Percentiles rank a stretch among this genome's conserved stretches.
phyloP scores from a whole-genome alignment of 305 asterid genomes.

The Rubia occidens region DNA sequence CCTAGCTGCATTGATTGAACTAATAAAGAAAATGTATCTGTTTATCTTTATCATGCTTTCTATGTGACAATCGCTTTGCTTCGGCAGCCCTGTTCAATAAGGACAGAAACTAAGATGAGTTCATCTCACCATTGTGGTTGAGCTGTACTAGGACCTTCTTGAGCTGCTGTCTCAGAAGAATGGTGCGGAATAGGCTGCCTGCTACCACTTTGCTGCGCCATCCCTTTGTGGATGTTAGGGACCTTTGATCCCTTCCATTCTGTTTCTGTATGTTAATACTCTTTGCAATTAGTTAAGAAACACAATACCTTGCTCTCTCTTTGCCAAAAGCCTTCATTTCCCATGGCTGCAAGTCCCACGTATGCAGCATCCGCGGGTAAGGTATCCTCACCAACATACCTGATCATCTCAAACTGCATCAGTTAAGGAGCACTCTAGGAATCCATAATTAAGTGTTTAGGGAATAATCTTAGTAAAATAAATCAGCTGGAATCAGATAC shows the following conservation, averaged over 20 bases:
- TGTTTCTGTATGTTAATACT: too few species aligned
- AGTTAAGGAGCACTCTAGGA: too few species aligned
- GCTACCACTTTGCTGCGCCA: background rate
- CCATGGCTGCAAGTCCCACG: slow-evolving; percentile 62
- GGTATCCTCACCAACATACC: slow-evolving; percentile 26
- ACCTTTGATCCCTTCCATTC: too few species aligned
- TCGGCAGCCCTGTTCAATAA: slow-evolving; percentile 22
- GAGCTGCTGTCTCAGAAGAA: slow-evolving; percentile 32
- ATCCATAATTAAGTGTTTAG: slow-evolving; percentile 18
- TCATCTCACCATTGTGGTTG: background rate
- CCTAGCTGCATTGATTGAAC: too few species aligned
- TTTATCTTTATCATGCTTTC: too few species aligned
- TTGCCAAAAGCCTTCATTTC: slow-evolving; percentile 67
- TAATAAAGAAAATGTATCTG: too few species aligned
- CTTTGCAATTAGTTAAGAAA: too few species aligned
- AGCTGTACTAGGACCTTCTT: slow-evolving; percentile 24
- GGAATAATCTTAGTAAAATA: slow-evolving; percentile 11
- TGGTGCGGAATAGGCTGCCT: background rate
- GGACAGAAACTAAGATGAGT: slow-evolving; percentile 3
- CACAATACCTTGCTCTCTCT: slow-evolving; percentile 49
- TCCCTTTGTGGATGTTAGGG: background rate
- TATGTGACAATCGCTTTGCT: slow-evolving; percentile 26
- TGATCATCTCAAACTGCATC: background rate
- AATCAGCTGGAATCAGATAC: background rate
- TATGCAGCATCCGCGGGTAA: slow-evolving; percentile 39